Conservation (phyloP, 2,329 filamentous ascomycete species). For the Cryphonectria carpinicola region DNA sequence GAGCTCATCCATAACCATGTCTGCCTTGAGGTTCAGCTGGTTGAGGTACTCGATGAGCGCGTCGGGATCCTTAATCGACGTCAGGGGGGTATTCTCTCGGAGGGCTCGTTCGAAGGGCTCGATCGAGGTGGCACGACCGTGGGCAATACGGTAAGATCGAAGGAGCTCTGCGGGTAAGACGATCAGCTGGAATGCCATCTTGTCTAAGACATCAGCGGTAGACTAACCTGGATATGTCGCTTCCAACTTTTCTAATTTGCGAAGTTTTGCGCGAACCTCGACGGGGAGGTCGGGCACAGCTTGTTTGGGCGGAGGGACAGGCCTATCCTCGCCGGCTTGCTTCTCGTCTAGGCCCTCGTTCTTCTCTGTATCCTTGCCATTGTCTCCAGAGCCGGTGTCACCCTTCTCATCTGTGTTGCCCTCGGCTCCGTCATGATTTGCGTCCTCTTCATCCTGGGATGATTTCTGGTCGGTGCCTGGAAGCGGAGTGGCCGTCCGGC, state of each 20-base stretch:
- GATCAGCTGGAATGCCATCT: conserved; percentile 21
- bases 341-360: conserved; percentile 25
- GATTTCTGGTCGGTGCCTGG: conserved; percentile 22
- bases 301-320: conserved; percentile 27
- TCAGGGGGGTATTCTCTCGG: conserved; percentile 89
- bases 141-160: conserved; percentile 88
- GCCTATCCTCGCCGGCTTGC: conserved; percentile 18
- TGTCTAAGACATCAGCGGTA: conserved; percentile 10
- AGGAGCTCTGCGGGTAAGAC: conserved; percentile 68
- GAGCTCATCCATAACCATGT: conserved; percentile 93
- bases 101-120: conserved; percentile 92
- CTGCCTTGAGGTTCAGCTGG: conserved; percentile 80
- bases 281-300: conserved; percentile 63
- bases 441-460: conserved; percentile 17
- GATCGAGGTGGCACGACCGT: conserved; percentile 82
- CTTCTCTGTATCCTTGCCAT: conserved; percentile 28
- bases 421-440: conserved; percentile 28
- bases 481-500: conserved; percentile 34
- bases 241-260: conserved; percentile 89
- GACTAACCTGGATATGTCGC: conserved; percentile 77
- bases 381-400: conserved; percentile 32
- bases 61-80: conserved; percentile 82
- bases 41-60: conserved; percentile 88
- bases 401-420: conserved; percentile 18
- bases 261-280: conserved; percentile 75